Evolutionary conservation across 495 filamentous ascomycete species (phyloP), one percentile per base, ranked within the genome.

Genomic region (Mytilinidion resinicola): DNA sequence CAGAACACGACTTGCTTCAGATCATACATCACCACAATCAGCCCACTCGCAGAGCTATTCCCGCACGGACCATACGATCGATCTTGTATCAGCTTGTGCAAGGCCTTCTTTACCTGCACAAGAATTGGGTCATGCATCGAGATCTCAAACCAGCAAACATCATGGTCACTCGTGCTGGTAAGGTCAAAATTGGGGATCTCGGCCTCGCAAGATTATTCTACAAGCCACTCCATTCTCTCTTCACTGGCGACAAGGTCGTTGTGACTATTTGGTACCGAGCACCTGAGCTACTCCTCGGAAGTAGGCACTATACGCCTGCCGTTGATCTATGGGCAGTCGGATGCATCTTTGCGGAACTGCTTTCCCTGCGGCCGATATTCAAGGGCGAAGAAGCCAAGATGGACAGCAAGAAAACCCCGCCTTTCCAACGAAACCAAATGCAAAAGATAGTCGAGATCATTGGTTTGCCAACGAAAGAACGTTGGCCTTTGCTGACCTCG

Each of bases 111-210:
- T 99, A 99, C 69, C 79, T 99, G 3, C 95, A 99, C 69, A 86
- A 82, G 41, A 96, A 96, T 68, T 99, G 93, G 93, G 92, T 99
- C 21, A 76, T 99, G 20, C 93, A 99, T 70, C 88, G 93, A 52
- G 93, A 98, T 71, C 96, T 98, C 76, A 98, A 98, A 67, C 93
- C 93, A 1, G 97, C 93, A 61, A 99, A 99, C 66, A 99, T 99
- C 70, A 95, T 99, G 83, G 93, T 99, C 14, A 99, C 93, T 0
- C 89, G 87, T 12, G 74, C 75, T 43, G 92, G 92, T 14, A 88
- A 89, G 54, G 90, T 98, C 62, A 90, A 91, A 64, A 92, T 98
- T 62, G 92, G 92, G 33, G 92, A 98, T 72, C 77, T 98, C 6
- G 92, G 92, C 8, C 80, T 98, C 1, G 92, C 92, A 0, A 85